Evolutionary conservation across 2,329 filamentous ascomycete species (phyloP), one percentile per base, ranked within the genome.

Genomic region (Exophiala viscosa): DNA sequence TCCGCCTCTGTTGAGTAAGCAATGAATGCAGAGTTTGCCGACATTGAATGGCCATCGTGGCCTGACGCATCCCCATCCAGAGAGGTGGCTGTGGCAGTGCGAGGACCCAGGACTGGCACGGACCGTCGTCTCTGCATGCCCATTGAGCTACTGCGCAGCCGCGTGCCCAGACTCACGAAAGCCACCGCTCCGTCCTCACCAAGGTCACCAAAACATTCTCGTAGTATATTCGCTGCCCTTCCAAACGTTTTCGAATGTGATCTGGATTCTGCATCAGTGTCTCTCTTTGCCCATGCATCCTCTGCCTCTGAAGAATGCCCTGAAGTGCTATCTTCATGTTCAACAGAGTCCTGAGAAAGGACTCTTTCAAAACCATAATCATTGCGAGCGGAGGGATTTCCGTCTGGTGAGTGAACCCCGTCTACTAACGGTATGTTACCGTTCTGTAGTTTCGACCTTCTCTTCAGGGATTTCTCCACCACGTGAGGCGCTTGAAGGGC

Each of bases 181-280:
- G 72, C 63, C 10, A 78, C 74, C 2, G 76, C 76, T n/a, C 77
- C 75, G 3, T 75, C 72, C 7, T 67, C 66, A 15, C 64, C 66
- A 5, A 77, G 45, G 17, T 50, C 40, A 35, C 72, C 71, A 8
- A 80, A 64, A n/a, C 75, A 74, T 50, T 78, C 70, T 1, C 72
- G 70, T 3, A 80, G 65, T 0, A 80, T 58, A 28, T 73, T 70
- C 0, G 76, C 75, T 1, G 78, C 78, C 17, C 76, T 69, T 10
- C 67, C 64, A 49, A 79, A 78, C 2, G 73, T 73, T 55, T 72
- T 70, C 1, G 67, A 60, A 53, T 72, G 70, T 2, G 69, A 69
- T 51, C 64, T 68, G 7, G 62, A 68, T 52, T 57, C 54, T 8
- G 33, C 40, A 10, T 48, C 50, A n/a, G 15, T 62, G 60, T 23